Evolutionary conservation across 768 basidiomycete species (phyloP), one percentile per base, ranked within the genome.

Genomic region (Botryobasidium botryosum): DNA sequence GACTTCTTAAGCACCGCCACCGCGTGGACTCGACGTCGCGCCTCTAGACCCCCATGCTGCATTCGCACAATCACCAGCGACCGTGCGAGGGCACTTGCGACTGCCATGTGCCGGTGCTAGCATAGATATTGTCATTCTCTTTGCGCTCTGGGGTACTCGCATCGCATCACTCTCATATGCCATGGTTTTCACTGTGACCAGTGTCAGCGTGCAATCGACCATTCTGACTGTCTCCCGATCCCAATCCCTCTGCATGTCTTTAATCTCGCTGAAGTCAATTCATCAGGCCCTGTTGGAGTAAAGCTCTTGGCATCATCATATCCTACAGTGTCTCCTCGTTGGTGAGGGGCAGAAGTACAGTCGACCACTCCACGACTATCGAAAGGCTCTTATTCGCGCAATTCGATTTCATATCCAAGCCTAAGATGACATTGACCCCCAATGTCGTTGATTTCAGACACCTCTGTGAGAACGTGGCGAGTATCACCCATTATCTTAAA

Each of bases 401-500:
- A 65, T 74, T 6, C 80, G 78, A 77, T 74, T 79, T 57, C 77
- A 78, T 59, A 66, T 79, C 6, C 71, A n/a, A n/a, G n/a, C n/a
- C n/a, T n/a, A n/a, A n/a, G n/a, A n/a, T n/a, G n/a, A n/a, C n/a
- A n/a, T n/a, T n/a, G n/a, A n/a, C n/a, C n/a, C n/a, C n/a, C n/a
- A n/a, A n/a, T n/a, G n/a, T n/a, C n/a, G n/a, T n/a, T n/a, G n/a
- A n/a, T n/a, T n/a, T n/a, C n/a, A n/a, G n/a, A n/a, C n/a, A n/a
- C n/a, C n/a, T n/a, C n/a, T n/a, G n/a, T n/a, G n/a, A n/a, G n/a
- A n/a, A n/a, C n/a, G n/a, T n/a, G n/a, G n/a, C n/a, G n/a, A n/a
- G n/a, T n/a, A n/a, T n/a, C n/a, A n/a, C n/a, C n/a, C n/a, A n/a
- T n/a, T n/a, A n/a, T n/a, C n/a, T n/a, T n/a, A n/a, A n/a, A n/a